Conservation (phyloP, 164 flowering plant genomes). For the Magnolia officinalis region DNA sequence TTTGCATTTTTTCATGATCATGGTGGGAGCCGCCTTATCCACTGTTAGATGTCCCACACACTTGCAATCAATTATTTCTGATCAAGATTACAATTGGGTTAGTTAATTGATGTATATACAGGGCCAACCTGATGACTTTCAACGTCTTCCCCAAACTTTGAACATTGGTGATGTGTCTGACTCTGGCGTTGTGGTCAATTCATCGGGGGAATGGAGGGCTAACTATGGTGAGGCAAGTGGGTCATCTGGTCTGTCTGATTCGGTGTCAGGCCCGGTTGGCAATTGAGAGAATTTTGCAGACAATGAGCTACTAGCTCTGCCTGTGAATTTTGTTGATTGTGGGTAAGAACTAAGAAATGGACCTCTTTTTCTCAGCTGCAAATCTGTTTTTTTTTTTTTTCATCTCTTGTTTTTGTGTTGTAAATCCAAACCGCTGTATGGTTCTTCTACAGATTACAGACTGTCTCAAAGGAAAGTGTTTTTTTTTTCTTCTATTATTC, state of each 20-base stretch:
- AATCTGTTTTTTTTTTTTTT: background rate
- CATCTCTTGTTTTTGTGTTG: background rate
- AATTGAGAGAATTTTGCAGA: background rate
- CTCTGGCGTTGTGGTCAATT: slow-evolving; percentile 17
- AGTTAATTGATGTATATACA: slow-evolving; percentile 7
- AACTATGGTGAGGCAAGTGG: slow-evolving; percentile 25
- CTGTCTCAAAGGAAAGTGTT: background rate
- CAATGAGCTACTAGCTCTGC: background rate
- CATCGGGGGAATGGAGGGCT: slow-evolving; percentile 23
- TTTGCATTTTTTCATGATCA: background rate
- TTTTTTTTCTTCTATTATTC: background rate
- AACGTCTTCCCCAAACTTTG: slow-evolving; percentile 41
- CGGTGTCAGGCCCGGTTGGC: background rate
- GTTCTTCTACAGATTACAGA: too few species aligned
- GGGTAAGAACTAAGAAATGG: background rate
- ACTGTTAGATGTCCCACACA: too few species aligned
- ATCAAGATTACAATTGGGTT: background rate
- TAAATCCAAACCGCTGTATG: background rate
- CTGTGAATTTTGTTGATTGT: background rate
- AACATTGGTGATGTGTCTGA: slow-evolving; percentile 44
- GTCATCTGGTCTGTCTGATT: slow-evolving; percentile 21
- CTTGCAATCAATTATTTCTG: background rate
- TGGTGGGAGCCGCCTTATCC: too few species aligned
- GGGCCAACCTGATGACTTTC: slow-evolving; percentile 21
- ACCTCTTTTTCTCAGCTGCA: background rate